Base-by-base conservation (phyloP, 257 asterid genomes). In the Solanum arcanum region DNA sequence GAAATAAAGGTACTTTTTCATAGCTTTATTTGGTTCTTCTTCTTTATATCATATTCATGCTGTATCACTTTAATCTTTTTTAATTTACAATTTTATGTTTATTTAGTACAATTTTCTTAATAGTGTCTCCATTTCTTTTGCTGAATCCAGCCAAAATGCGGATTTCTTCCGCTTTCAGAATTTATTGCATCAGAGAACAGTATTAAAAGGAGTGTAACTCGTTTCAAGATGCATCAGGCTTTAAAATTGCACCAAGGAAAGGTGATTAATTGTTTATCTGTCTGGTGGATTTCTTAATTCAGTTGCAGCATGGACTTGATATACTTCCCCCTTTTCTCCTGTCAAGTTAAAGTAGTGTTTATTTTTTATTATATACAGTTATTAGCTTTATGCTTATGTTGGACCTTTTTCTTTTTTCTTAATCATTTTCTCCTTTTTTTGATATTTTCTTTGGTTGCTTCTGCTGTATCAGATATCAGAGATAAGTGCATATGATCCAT, bases 151-250 rank as follows among this genome's bases (percentile, higher is more conserved):
- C 99, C 99, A 77, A 97, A 97, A 90, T 91, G 96, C 83, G 99
- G 99, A 88, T 94, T 94, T 87, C 95, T 96, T 91, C 98, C 99
- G 5, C 69, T 44, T 62, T 94, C 99, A 33, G 92, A 96, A 89
- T 97, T 92, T 87, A 96, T 97, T 60, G 89, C 93, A 12, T 93
- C 94, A 90, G 93, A 89, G 87, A 95, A 93, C 89, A 95, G 91
- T 4, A 89, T 95, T 13, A 95, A 97, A 92, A 95, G 86, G 91
- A 94, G 94, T 35, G 85, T 89, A 52, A 82, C 94, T 89, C 98
- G 99, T 86, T 97, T 97, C 87, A 89, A 90, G 90, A 95, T 96
- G 99, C 98, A 97, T 90, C 99, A 97, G 92, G 94, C 93, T 87
- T 91, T 97, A 88, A 96, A 94, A 89, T 87, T 94, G 82, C 88